Evolutionary conservation across 2,329 filamentous ascomycete genomes (phyloP), one percentile per base, ranked within the genome.

Genomic region (Aureobasidium musti): DNA sequence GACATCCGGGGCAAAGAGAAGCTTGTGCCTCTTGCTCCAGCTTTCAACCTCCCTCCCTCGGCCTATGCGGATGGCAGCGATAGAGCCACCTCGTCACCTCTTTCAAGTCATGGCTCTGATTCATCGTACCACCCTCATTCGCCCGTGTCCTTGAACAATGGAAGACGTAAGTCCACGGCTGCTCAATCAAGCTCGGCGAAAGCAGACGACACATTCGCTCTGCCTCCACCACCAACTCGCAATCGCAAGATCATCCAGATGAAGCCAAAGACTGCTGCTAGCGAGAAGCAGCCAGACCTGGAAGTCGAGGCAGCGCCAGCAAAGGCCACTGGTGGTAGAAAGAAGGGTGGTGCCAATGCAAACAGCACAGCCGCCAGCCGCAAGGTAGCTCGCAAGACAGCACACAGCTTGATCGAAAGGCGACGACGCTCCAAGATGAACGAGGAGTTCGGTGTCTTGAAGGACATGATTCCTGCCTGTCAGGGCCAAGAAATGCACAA

Each of bases 161-260:
- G 74, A 64, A 71, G 76, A 69, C 67, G 75, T 66, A 73, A 63
- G 71, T 53, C 41, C 5, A 47, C 59, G 13, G 53, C 59, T 13
- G 33, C 73, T 30, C 69, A 71, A 50, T 57, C 67, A 13, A 72
- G 70, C 17, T 76, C 75, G 59, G 74, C 79, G 17, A 74, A 79
- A 67, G 81, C 82, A 66, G 88, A 87, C 70, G 85, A 87, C 71
- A 45, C 47, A 43, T 96, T 97, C 76, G 85, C 90, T 11, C 85
- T 99, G 19, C 95, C 95, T 23, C 95, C 95, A 11, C 95, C 94
- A 19, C 95, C 95, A 0, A 97, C 93, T 3, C 85, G 94, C 69
- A 91, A 92, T 49, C 89, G 94, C 73, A 98, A 96, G 81, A 98
- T 99, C 76, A 98, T 98, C 67, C 94, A 98, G 79, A 97, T 98